Conservation (phyloP, 1,284 basidiomycete genomes). For the Pseudozyma thailandica region DNA sequence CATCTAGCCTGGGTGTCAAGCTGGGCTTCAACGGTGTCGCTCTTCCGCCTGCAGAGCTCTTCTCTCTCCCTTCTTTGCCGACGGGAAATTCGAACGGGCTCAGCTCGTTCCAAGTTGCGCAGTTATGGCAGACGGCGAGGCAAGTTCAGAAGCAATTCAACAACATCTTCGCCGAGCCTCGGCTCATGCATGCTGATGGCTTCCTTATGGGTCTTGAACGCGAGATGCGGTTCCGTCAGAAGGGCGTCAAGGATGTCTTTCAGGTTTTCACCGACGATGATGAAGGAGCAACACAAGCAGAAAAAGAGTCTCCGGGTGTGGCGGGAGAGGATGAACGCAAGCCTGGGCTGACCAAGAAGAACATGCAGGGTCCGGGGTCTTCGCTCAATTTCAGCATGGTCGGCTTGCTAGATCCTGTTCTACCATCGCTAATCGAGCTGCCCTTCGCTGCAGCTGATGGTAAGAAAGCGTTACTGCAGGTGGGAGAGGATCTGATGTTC, state of each 20-base stretch:
- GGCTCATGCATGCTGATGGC: conserved; percentile 43
- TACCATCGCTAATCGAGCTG: conserved; percentile 16
- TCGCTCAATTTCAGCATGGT: conserved; percentile 53
- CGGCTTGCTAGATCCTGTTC: conserved; percentile 26
- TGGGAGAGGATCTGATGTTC: conserved; percentile 27
- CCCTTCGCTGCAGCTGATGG: conserved; percentile 4
- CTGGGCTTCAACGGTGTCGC: conserved; percentile 37
- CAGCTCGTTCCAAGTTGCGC: conserved; percentile 16
- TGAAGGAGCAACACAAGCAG: conserved; percentile 13
- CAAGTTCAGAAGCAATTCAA: conserved; percentile 45
- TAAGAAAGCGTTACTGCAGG: conserved; percentile 6
- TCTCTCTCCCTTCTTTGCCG: conserved; percentile 20
- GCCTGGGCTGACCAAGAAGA: conserved; percentile 46
- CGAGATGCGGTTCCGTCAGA: conserved; percentile 37
- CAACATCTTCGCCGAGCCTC: conserved; percentile 33
- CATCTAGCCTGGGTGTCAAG: conserved; percentile 33
- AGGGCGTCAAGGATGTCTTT: conserved; percentile 46
- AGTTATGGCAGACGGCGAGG: conserved; percentile 40
- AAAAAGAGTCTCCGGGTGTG: background rate
- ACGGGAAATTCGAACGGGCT: background rate
- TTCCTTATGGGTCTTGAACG: conserved; percentile 38
- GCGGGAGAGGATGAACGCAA: conserved; percentile 37
- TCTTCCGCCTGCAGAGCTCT: conserved; percentile 36
- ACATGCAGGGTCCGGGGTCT: conserved; percentile 50
- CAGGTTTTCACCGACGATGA: conserved; percentile 30